Evolutionary conservation across 2,329 filamentous ascomycete genomes (phyloP).

Genomic region (Pseudogymnoascus verrucosus): DNA sequence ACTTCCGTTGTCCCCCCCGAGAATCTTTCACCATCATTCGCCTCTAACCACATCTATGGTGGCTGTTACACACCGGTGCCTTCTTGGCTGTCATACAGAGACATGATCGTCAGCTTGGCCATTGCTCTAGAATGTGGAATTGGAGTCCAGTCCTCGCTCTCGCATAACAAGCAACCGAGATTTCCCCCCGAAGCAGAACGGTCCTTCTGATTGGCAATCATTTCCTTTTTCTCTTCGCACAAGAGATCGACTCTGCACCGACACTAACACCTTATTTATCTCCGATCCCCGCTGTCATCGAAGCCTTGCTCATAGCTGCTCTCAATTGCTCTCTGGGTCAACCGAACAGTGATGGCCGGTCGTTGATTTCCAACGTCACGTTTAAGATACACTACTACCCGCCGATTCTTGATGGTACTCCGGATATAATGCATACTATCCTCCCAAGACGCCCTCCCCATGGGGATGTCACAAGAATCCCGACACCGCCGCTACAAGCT

Average conservation of each 20-base stretch:
- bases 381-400: neutral
- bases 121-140: neutral
- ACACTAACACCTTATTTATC: slow-evolving; percentile 6
- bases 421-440: slow-evolving; percentile 2
- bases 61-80: neutral
- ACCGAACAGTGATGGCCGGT: neutral
- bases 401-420: neutral
- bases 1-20: neutral
- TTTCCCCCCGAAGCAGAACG: neutral
- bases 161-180: neutral
- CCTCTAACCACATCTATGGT: neutral
- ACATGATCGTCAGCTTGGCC: neutral
- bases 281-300: neutral
- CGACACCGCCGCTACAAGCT: slow-evolving; percentile 28
- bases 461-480: slow-evolving; percentile 18
- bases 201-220: neutral
- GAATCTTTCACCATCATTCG: neutral
- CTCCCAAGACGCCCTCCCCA: neutral
- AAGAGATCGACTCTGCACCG: neutral
- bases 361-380: neutral
- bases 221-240: neutral
- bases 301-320: neutral
- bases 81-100: neutral
- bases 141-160: neutral
- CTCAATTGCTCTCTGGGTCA: neutral